Base-by-base conservation (phyloP, 1,284 basidiomycete genomes). In the Porogramme epimiltina region DNA sequence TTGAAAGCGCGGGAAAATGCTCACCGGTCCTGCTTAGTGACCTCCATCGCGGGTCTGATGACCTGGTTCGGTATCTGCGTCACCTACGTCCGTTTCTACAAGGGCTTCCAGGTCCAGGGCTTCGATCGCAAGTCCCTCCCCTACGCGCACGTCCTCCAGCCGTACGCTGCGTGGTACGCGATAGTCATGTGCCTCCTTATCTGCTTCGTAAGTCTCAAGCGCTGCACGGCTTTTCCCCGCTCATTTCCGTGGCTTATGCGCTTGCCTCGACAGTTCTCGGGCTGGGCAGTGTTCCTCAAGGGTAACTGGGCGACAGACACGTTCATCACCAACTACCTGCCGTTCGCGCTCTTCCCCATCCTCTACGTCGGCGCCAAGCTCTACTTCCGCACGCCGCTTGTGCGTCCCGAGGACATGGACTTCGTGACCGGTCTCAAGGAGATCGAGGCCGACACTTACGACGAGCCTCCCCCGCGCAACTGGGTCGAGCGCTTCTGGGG, bases 41-140 rank as follows among this genome's bases (percentile, higher is more conserved):
- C 80, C 42, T 62, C 81, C 28, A 66, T 83, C 22, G 79, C 79
- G 16, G 87, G 86, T 41, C 66, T 89, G 53, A 79, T 92, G 77
- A 89, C 90, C 2, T 95, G 93, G 93, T 87, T 89, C 63, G 89
- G 86, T 58, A 95, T 95, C 65, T 77, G 75, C 45, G 60, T 93
- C 50, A 90, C 88, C 19, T 93, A 93, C 70, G 68, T 93, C 54
- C 84, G 89, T 45, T 95, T 95, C 76, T 78, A 92, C 69, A 68
- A 73, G 13, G 94, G 91, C 44, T 67, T 89, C 69, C 85, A 87
- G 66, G 82, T 70, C 2, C 93, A 95, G 65, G 89, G 89, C 23
- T 79, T 84, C 55, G 77, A 87, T 55, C 78, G 93, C 41, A 72
- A 55, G 6, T 75, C 72, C 4, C 77, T 95, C 15, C 93, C 93